Evolutionary conservation across 2,329 filamentous ascomycete species (phyloP), one percentile per base, ranked within the genome.

Genomic region (Colletotrichum sp.): DNA sequence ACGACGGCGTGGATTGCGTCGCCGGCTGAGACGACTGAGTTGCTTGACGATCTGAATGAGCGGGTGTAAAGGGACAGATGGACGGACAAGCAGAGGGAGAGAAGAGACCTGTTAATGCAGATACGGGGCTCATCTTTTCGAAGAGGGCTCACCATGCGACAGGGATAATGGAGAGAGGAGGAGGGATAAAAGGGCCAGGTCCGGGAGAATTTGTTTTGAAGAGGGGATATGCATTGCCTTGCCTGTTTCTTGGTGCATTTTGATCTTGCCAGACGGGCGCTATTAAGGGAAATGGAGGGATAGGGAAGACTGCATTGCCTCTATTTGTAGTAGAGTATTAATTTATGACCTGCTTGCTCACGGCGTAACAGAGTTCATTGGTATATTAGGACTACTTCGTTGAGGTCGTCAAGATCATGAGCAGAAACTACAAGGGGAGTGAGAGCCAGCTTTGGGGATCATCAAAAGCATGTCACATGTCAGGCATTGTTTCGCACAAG

Each of bases 1-100:
- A 98, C 96, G 1, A 99, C 97, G 26, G 96, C 96, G 2, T 99
- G 97, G 97, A 98, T 99, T 79, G 96, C 97, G 2, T 98, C 92
- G 82, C 97, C 97, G 0, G 89, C 90, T 1, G 97, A 99, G 88
- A 99, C 97, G 34, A 95, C 98, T 52, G 93, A 95, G 79, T 85
- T 99, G 80, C 86, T 99, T 76, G 96, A 98, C 81, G 97, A 99
- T 87, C 87, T 98, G 82, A 89, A 89, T 1, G 89, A 88, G 66
- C 81, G 94, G 81, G 90, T 89, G 84, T 76, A 32, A 52, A 15
- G 2, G 26, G 36, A 8, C 12, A 4, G 61, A 64, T 6, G 4
- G 34, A 36, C 3, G 9, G 38, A 48, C 38, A 3, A 4, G 6
- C 5, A n/a, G 38, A 12, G 18, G 18, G 38, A 12, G 18, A 48